Percentiles rank a stretch among this genome's conserved stretches.
Evolutionary conservation across 768 basidiomycete species (phyloP).

Genomic region (Mycena vitilis): DNA sequence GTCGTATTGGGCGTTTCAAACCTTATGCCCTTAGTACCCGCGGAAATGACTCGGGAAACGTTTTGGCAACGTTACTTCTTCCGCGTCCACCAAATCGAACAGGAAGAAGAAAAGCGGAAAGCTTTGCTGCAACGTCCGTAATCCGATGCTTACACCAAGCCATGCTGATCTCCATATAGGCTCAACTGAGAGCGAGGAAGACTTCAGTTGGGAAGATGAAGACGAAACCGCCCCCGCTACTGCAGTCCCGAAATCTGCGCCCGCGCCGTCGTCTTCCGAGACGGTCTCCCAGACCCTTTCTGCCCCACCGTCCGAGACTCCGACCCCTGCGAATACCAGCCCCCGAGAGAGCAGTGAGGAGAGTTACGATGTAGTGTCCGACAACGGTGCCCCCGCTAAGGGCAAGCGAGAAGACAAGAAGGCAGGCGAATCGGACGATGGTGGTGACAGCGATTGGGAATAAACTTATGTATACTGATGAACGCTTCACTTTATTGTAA

Average conservation of each 20-base stretch:
- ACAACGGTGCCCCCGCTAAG: constrained; percentile 59
- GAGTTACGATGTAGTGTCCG: constrained; percentile 76
- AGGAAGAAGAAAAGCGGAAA: constrained; percentile 84
- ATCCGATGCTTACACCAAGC: background rate
- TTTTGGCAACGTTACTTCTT: constrained; percentile 96
- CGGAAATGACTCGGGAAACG: constrained; percentile 65
- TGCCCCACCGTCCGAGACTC: constrained; percentile 47
- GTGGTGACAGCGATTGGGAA: constrained; percentile 76
- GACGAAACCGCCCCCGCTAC: constrained; percentile 59
- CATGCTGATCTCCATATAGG: constrained; percentile 46
- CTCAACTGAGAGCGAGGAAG: constrained; percentile 80
- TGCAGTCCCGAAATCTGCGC: constrained; percentile 16
- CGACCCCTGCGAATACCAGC: constrained; percentile 51
- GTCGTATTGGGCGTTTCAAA: constrained; percentile 1
- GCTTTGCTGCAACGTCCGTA: constrained; percentile 75
- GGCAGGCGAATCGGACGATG: constrained; percentile 53
- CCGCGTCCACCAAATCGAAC: constrained; percentile 81
- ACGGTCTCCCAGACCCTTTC: constrained; percentile 26
- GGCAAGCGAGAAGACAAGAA: constrained; percentile 42
- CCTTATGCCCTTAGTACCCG: constrained; percentile 68
- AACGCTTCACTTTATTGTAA: constrained; percentile 19
- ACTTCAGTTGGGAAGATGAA: constrained; percentile 96
- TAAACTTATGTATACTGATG: constrained; percentile 42
- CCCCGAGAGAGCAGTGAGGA: constrained; percentile 72
- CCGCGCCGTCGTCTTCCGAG: constrained; percentile 8